These are phyloP conservation scores for Serendipita sp. DNA, from an alignment of 1,284 basidiomycete species.

Conservation along the genomic window DNA sequence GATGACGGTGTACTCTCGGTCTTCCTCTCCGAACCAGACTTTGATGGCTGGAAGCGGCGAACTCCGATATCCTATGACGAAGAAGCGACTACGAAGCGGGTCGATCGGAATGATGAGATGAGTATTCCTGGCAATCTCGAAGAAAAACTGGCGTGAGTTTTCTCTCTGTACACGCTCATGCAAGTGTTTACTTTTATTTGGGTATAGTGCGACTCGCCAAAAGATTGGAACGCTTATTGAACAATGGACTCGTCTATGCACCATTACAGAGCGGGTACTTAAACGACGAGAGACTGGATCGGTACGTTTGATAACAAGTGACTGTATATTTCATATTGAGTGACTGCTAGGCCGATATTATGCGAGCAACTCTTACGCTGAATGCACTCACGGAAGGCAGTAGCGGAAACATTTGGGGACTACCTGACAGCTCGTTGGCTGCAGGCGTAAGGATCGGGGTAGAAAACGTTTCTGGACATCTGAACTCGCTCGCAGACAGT, in stretches of 20 bases:
- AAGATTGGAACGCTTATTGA: constrained; percentile 67
- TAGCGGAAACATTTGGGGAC: constrained; percentile 55
- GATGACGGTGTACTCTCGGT: constrained; percentile 70
- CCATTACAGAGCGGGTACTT: constrained; percentile 71
- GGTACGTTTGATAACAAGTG: constrained; percentile 58
- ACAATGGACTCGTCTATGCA: constrained; percentile 79
- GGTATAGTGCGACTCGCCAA: constrained; percentile 47
- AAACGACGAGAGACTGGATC: constrained; percentile 77
- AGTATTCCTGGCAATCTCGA: constrained; percentile 82
- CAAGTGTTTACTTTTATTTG: background rate
- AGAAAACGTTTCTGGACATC: constrained; percentile 49
- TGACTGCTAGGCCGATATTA: constrained; percentile 52
- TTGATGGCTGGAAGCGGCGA: constrained; percentile 77
- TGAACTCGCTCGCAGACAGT: constrained; percentile 61
- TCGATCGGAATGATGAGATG: constrained; percentile 80
- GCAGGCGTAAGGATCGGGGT: constrained; percentile 66
- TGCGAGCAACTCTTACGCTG: constrained; percentile 66
- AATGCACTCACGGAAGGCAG: constrained; percentile 67
- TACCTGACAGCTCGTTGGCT: constrained; percentile 67
- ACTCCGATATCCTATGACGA: constrained; percentile 62
- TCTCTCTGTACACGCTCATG: constrained; percentile 4
- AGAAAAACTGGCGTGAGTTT: constrained; percentile 62
- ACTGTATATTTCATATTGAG: constrained; percentile 27
- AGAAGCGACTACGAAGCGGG: constrained; percentile 66
- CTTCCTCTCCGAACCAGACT: constrained; percentile 68